Evolutionary conservation across 352 stramenopile species (phyloP), one percentile per base, ranked within the genome.

Genomic region (Phytophthora palmivora): DNA sequence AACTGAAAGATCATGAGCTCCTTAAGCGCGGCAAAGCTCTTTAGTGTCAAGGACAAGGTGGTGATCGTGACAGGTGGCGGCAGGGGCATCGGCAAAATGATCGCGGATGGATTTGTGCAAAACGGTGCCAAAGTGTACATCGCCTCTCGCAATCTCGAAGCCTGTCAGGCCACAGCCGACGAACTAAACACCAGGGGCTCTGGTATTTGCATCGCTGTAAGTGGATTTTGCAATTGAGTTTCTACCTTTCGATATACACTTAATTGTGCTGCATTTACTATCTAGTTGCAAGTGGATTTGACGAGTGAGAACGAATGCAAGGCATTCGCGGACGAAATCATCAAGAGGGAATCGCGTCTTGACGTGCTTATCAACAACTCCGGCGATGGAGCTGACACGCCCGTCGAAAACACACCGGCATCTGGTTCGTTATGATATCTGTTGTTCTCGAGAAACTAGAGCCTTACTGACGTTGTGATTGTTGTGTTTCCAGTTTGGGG

Each of bases 301-400:
- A 71, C 53, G 18, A 64, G 28, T 10, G 66, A 76, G 37, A 49
- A 63, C 4, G 61, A 60, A 21, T 79, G 70, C 58, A 70, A 73
- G 33, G 63, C 58, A 19, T 58, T 79, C 10, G 90, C 86, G 0
- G 53, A 84, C 12, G 78, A 98, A 49, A 67, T 98, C 22, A 85
- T 87, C 61, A 76, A 84, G 43, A 63, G 55, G 16, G 76, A 95
- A 58, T 83, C 81, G 34, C 73, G 78, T 37, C 63, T 98, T 14
- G 83, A 98, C 48, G 88, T 98, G 37, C 76, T 98, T 3, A 72
- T 98, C 54, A 98, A 99, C 79, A 98, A 98, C 79, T 96, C 92
- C 72, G 80, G 58, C 3, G 48, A 65, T 21, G 66, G 66, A 49
- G 32, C n/a, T 12, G 65, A 60, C 1, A 61, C 48, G 3, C 51